Percentiles rank a stretch among this genome's conserved stretches.
phyloP scores from a whole-genome alignment of 129 eudicot genomes.

The Erigeron canadensis region DNA sequence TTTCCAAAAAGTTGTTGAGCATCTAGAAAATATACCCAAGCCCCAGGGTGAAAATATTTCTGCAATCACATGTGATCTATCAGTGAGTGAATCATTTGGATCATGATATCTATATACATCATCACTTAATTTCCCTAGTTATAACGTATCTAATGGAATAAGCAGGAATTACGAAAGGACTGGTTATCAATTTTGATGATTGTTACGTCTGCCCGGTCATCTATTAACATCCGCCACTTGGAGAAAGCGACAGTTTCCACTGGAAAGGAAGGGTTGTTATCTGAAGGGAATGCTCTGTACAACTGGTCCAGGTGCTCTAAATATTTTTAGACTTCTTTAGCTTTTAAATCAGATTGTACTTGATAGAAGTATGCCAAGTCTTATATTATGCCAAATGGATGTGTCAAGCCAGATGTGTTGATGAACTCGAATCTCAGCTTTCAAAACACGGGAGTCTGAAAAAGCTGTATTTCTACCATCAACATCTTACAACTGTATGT shows the following conservation, averaged over 20 bases:
- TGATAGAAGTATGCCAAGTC: conserved; percentile 11
- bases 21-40: conserved; percentile 94
- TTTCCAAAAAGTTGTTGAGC: conserved; percentile 87
- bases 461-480: conserved; percentile 97
- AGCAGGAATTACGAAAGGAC: conserved; percentile 94
- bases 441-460: conserved; percentile 91
- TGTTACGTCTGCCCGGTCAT: conserved; percentile 96
- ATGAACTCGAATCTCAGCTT: conserved; percentile 94
- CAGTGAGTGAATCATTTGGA: conserved; percentile 48
- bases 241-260: conserved; percentile 99
- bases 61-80: conserved; percentile 87
- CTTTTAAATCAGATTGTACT: conserved; percentile 1
- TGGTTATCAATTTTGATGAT: conserved; percentile 93
- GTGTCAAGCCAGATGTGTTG: conserved; percentile 83
- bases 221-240: conserved; percentile 94
- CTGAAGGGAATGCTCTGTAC: conserved; percentile 97
- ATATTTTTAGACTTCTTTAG: conserved; percentile 23
- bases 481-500: conserved; percentile 94
- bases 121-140: neutral
- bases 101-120: neutral
- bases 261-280: conserved; percentile 94
- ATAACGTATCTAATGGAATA: conserved; percentile 15
- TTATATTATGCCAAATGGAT: conserved; percentile 24
- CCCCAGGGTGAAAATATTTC: conserved; percentile 99
- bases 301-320: conserved; percentile 90